Evolutionary conservation across 345 rosid genomes (phyloP).

Genomic region (Firmiana major): DNA sequence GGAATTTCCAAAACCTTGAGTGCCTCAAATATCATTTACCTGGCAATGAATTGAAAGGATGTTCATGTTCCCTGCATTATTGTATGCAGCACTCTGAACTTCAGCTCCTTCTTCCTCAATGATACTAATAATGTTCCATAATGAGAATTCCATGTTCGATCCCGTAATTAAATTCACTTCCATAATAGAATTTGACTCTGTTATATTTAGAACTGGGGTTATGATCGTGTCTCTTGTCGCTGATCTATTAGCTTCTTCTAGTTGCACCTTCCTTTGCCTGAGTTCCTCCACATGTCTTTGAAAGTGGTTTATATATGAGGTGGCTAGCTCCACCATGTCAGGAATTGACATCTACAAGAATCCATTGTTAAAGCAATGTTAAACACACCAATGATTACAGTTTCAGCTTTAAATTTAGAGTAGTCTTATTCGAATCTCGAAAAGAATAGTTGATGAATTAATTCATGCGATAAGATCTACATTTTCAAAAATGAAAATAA

Average conservation of each 20-base stretch:
- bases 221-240: neutral
- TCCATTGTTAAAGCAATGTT: neutral
- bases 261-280: neutral
- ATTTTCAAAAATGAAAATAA: too few species aligned
- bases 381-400: neutral
- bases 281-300: neutral
- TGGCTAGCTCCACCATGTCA: neutral
- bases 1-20: too few species aligned
- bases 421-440: too few species aligned
- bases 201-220: slow-evolving; percentile 15
- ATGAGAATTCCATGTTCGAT: slow-evolving; percentile 14
- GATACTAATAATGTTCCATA: slow-evolving; percentile 14
- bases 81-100: slow-evolving; percentile 16
- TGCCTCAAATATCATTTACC: neutral
- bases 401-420: too few species aligned
- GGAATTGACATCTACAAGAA: neutral
- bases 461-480: too few species aligned
- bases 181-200: slow-evolving; percentile 13
- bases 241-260: neutral
- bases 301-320: neutral
- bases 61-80: neutral
- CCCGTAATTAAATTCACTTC: slow-evolving; percentile 22
- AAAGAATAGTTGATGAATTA: too few species aligned
- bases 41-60: neutral
- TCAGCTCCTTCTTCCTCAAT: slow-evolving; percentile 31